These are phyloP conservation scores for Stemphylium beticola DNA, from an alignment of 2,329 filamentous ascomycete species.

Conservation along the genomic window DNA sequence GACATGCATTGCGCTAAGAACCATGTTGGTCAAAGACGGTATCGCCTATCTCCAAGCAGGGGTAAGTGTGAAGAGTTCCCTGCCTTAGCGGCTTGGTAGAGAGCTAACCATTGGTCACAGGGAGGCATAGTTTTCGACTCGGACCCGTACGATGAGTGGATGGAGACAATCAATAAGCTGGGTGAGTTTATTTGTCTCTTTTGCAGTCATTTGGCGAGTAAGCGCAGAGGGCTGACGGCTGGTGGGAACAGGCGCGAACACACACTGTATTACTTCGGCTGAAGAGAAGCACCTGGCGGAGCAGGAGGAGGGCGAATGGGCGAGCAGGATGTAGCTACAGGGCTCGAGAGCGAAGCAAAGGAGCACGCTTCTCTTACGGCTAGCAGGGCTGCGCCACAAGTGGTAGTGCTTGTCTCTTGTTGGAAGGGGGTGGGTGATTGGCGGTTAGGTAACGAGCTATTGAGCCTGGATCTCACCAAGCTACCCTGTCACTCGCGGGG, in stretches of 20 bases:
- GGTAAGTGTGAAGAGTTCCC: conserved; percentile 64
- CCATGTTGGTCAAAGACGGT: conserved; percentile 92
- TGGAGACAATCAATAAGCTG: conserved; percentile 97
- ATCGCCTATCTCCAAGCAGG: conserved; percentile 88
- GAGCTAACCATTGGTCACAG: conserved; percentile 33
- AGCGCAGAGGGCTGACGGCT: conserved; percentile 27
- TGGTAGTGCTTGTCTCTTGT: background rate
- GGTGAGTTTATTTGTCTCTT: conserved; percentile 50
- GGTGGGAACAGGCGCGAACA: conserved; percentile 66
- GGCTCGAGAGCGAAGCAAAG: conserved; percentile 22
- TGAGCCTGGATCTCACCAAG: conserved; percentile 7
- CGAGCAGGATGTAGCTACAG: conserved; percentile 12
- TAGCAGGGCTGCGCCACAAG: conserved; percentile 37
- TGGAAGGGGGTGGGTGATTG: background rate
- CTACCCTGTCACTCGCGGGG: conserved; percentile 12
- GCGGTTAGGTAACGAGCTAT: background rate
- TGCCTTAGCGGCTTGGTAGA: conserved; percentile 14
- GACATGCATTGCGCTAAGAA: conserved; percentile 76
- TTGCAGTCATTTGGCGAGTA: conserved; percentile 1
- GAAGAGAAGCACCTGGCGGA: conserved; percentile 70
- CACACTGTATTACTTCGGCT: conserved; percentile 83
- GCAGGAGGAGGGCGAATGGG: conserved; percentile 40
- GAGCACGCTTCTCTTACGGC: conserved; percentile 39
- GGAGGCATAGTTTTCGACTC: conserved; percentile 66
- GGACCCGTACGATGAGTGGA: conserved; percentile 87